Evolutionary conservation across 1,284 basidiomycete species (phyloP).

Genomic region (Xerocomus alliaceus): DNA sequence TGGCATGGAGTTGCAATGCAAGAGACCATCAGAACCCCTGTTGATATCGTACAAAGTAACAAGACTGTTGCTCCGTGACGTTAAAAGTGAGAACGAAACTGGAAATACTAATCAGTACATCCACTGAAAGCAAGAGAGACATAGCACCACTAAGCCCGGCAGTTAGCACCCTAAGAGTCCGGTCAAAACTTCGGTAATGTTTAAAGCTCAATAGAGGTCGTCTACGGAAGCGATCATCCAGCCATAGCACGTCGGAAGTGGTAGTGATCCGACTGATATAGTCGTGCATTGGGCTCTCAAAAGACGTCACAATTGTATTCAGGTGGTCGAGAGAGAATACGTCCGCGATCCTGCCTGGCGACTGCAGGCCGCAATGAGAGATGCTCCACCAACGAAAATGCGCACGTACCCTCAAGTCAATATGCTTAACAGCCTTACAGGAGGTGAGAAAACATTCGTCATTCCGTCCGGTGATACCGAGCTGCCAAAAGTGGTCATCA

Average conservation of each 20-base stretch:
- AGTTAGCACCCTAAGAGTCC: constrained; percentile 55
- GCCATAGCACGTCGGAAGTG: constrained; percentile 68
- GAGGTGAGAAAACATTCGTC: constrained; percentile 44
- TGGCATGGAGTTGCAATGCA: constrained; percentile 53
- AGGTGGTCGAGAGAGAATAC: constrained; percentile 46
- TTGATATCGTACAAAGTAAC: constrained; percentile 69
- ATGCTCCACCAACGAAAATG: not conserved
- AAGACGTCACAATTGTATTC: constrained; percentile 55
- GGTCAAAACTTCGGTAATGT: constrained; percentile 67
- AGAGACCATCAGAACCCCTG: constrained; percentile 45
- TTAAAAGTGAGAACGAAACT: constrained; percentile 59
- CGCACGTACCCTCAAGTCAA: constrained; percentile 58
- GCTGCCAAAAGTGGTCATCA: constrained; percentile 39
- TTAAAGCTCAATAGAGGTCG: constrained; percentile 65
- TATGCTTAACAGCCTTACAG: constrained; percentile 39
- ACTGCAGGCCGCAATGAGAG: constrained; percentile 29
- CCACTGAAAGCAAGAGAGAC: constrained; percentile 16
- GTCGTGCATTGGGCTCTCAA: constrained; percentile 52
- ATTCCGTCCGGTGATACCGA: constrained; percentile 31
- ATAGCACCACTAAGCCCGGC: constrained; percentile 48
- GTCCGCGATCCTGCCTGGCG: constrained; percentile 30
- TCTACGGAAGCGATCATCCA: constrained; percentile 62
- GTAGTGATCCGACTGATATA: constrained; percentile 59
- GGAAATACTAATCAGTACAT: constrained; percentile 11
- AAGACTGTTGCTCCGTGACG: constrained; percentile 62